Evolutionary conservation across 306 rosid genomes (phyloP).

Genomic region (Fagus sylvatica): DNA sequence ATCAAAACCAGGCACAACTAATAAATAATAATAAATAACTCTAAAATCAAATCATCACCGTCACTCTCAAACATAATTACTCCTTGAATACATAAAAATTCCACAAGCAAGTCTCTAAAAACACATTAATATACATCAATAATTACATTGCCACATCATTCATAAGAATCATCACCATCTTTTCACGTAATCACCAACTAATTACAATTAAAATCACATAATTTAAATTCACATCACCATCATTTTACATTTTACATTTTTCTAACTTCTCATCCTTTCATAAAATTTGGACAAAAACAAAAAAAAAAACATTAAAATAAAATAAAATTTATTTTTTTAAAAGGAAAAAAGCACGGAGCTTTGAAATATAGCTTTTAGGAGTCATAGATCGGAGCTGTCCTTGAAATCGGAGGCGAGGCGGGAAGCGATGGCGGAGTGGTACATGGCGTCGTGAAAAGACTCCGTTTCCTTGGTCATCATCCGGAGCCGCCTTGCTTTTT

Average conservation of each 20-base stretch:
- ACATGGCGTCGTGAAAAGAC: slow-evolving; percentile 83
- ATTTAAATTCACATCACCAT: not conserved
- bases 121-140: not conserved
- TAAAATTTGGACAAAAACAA: too few relatives aligned
- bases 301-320: not conserved
- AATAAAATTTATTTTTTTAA: not conserved
- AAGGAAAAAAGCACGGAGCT: not conserved
- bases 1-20: too few relatives aligned
- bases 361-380: not conserved
- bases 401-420: slow-evolving; percentile 86
- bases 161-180: not conserved
- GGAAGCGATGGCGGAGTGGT: slow-evolving; percentile 91
- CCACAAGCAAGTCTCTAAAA: not conserved
- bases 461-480: slow-evolving; percentile 55
- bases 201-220: too few relatives aligned
- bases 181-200: not conserved
- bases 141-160: slow-evolving; percentile 10
- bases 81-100: not conserved
- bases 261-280: not conserved
- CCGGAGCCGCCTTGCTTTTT: slow-evolving; percentile 86
- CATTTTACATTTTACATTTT: not conserved
- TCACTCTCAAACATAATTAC: not conserved
- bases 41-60: too few relatives aligned
- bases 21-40: too few relatives aligned
- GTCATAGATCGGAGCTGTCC: slow-evolving; percentile 41